A percentile compares a stretch with the other conserved stretches of the same genome.
Conservation (phyloP, 2,329 filamentous ascomycete genomes). For the Pseudocercospora fijiensis region DNA sequence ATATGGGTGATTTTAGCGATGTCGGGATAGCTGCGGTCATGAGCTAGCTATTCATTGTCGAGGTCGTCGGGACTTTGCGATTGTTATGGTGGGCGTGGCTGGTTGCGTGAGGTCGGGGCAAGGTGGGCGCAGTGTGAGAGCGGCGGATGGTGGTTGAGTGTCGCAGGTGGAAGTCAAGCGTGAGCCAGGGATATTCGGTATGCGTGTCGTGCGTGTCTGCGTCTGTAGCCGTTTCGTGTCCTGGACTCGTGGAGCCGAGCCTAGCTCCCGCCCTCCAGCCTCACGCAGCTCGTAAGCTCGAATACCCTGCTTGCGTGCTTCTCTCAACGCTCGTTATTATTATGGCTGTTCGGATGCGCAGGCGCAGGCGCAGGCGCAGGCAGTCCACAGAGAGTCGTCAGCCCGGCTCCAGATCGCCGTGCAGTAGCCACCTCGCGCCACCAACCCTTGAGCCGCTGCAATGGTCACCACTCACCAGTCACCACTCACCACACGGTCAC, state of each 20-base stretch:
- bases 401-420: neutral
- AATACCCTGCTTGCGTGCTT: neutral
- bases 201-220: neutral
- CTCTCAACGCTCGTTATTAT: neutral
- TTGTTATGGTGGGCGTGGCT: neutral
- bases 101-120: neutral
- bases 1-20: constrained; percentile 1
- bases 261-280: neutral
- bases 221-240: neutral
- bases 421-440: neutral
- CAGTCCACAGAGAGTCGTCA: constrained; percentile 2
- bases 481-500: no score
- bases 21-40: neutral
- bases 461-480: no score
- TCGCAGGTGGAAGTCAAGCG: neutral
- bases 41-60: neutral
- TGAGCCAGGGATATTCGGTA: constrained; percentile 3
- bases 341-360: neutral
- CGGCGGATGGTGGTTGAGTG: neutral
- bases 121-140: neutral
- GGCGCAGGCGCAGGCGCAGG: neutral
- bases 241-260: neutral
- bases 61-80: neutral
- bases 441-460: neutral
- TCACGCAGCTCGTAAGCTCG: neutral